phyloP scores from a whole-genome alignment of 306 rosid species.

The Sicyos edulis region DNA sequence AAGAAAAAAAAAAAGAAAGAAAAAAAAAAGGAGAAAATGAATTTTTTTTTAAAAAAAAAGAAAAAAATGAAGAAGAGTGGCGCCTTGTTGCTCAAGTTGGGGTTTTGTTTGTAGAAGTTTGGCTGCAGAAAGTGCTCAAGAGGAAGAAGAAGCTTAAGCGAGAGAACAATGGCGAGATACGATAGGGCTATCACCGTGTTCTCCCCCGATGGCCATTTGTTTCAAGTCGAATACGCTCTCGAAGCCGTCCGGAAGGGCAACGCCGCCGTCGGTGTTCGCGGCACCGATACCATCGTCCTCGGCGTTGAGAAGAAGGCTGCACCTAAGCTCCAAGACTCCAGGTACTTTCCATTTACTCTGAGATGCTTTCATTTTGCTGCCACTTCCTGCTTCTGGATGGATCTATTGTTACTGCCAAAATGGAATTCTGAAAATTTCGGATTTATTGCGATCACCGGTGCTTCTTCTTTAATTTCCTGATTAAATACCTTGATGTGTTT shows the following conservation, averaged over 20 bases:
- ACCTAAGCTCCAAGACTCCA: conserved; percentile 75
- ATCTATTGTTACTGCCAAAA: not conserved
- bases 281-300: conserved; percentile 88
- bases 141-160: conserved; percentile 6
- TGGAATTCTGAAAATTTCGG: not conserved
- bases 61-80: not conserved
- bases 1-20: too few species aligned
- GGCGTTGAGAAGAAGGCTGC: conserved; percentile 97
- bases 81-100: conserved; percentile 22
- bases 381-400: not conserved
- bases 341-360: conserved; percentile 32
- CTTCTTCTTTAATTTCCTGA: not conserved
- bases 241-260: conserved; percentile 98
- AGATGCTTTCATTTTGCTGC: not conserved
- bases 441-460: not conserved
- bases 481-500: not conserved
- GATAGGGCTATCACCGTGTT: conserved; percentile 96
- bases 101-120: conserved; percentile 1
- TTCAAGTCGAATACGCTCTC: conserved; percentile 94
- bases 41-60: too few species aligned
- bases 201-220: conserved; percentile 95
- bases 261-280: conserved; percentile 99
- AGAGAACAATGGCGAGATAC: conserved; percentile 71
- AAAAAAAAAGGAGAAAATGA: too few species aligned
- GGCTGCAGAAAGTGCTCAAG: not conserved